Base-by-base conservation (phyloP, 1,284 basidiomycete species). In the Papiliotrema terrestris region DNA sequence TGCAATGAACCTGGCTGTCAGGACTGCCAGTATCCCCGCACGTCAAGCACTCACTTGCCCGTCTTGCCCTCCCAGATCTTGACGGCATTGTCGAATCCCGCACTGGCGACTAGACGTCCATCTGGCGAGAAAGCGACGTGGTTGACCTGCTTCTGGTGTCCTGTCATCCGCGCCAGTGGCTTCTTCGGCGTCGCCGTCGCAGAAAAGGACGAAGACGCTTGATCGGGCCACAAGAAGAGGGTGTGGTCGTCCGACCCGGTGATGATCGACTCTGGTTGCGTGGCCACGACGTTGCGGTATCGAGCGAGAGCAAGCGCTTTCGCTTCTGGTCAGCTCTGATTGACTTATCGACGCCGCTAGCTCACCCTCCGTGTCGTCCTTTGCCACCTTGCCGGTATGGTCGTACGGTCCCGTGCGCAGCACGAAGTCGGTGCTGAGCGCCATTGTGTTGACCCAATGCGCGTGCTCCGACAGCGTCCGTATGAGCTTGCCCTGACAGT, bases 381-480 rank as follows among this genome's bases (percentile, higher is more conserved):
- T 77, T 0, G 90, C 86, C 57, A 80, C 81, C 76, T 89, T 91
- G 51, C 82, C 83, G 0, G 83, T 88, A 63, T 96, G 89, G 72
- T 97, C 94, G 66, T 89, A 98, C 0, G 95, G 92, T 0, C 96
- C 95, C 0, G 95, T 98, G 3, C 94, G 86, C 9, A 97, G 82
- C 15, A 95, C 84, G 71, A 94, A 97, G 73, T 98, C 95, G 15
- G 94, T 96, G 68, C 92, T 95, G 53, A 98, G 82, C 2, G 95
- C 87, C 46, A 98, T 84, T 0, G 94, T 98, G 45, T 94, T 98
- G 20, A 98, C 95, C 95, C 94, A 98, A 71, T 98, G 96, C 0
- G 94, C 94, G 67, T 98, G 96, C 61, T 97, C 93, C 74, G 88
- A 91, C 26, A 98, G 80, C 1, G 86, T 87, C 37, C 83, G 75